These are phyloP conservation scores for Citrus inodora DNA, from an alignment of 345 rosid genomes.

Conservation along the genomic window DNA sequence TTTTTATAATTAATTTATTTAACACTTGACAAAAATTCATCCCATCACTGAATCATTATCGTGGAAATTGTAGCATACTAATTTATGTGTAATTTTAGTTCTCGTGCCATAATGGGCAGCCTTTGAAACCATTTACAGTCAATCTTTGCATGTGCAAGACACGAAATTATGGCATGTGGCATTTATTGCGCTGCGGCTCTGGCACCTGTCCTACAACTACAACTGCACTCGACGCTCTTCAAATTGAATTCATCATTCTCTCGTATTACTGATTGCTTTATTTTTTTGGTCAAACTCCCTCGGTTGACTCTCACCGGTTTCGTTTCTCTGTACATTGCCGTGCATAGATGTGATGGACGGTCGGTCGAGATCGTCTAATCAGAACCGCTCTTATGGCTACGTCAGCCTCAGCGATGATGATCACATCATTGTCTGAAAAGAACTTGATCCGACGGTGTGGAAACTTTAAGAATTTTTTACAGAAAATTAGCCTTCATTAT, in stretches of 20 bases:
- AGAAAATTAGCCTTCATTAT: too few species aligned
- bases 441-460: not conserved
- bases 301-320: not conserved
- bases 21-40: too few species aligned
- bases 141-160: constrained; percentile 14
- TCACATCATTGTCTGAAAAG: not conserved
- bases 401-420: not conserved
- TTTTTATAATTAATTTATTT: too few species aligned
- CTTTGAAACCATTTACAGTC: not conserved
- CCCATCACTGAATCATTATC: too few species aligned
- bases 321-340: not conserved
- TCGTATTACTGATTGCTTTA: not conserved
- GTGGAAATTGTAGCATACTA: too few species aligned
- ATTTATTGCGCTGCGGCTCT: constrained; percentile 9
- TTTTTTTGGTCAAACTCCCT: not conserved
- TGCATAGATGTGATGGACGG: not conserved
- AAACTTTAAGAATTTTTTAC: not conserved
- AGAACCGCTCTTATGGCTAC: not conserved
- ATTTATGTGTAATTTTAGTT: too few species aligned
- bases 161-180: not conserved
- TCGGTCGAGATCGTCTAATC: constrained; percentile 9
- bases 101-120: not conserved
- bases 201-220: not conserved
- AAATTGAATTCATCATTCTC: not conserved
- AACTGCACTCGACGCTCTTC: not conserved